Conservation (phyloP, 371 early-diverging fungal species). For the Mucor lusitanicus region DNA sequence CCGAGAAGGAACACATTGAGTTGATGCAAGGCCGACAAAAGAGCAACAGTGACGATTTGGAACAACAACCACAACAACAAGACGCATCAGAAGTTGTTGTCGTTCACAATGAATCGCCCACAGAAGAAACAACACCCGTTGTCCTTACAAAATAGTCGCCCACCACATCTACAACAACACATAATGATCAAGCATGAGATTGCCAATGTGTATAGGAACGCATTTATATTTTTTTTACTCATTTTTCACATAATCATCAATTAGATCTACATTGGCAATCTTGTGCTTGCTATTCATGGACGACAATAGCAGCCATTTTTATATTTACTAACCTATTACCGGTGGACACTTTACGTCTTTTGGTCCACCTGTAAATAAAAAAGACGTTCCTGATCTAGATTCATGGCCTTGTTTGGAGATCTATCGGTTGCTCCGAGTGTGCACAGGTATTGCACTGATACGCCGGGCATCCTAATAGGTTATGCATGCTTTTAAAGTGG, state of each 20-base stretch:
- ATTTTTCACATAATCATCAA: background rate
- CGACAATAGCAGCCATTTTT: slow-evolving; percentile 1
- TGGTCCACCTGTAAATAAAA: slow-evolving; percentile 40
- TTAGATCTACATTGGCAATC: background rate
- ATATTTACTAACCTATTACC: slow-evolving; percentile 15
- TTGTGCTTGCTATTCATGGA: background rate
- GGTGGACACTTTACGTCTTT: slow-evolving; percentile 39
- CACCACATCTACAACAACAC: background rate
- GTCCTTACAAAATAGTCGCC: background rate
- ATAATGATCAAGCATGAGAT: background rate
- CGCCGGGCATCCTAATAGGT: background rate
- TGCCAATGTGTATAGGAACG: background rate
- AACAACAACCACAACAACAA: background rate
- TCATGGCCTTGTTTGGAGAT: background rate
- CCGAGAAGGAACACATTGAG: slow-evolving; percentile 14
- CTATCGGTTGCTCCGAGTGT: background rate
- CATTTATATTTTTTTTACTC: background rate
- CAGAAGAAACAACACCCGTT: background rate
- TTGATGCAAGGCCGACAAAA: background rate
- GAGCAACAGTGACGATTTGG: background rate
- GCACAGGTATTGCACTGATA: background rate
- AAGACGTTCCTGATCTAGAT: slow-evolving; percentile 19
- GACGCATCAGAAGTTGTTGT: background rate
- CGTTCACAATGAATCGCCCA: background rate
- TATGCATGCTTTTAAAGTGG: background rate